Conservation (phyloP, 768 basidiomycete species). For the Thelephora ganbajun region DNA sequence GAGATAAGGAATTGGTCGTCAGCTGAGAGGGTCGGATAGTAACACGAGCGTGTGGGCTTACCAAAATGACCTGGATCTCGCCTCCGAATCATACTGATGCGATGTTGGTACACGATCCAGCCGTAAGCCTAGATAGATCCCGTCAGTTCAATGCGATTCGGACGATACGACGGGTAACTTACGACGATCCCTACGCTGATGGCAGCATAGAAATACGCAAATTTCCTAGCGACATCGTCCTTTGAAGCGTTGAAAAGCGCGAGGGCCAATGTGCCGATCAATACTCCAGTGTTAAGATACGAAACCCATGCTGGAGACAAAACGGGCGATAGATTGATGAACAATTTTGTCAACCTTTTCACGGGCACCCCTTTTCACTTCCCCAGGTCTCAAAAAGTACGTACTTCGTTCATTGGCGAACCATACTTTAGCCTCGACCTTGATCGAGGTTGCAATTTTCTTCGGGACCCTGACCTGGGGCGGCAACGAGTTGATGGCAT, state of each 20-base stretch:
- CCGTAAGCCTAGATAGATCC: constrained; percentile 59
- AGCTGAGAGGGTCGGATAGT: not conserved
- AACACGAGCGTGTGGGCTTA: constrained; percentile 16
- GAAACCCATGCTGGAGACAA: constrained; percentile 66
- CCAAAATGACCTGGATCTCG: constrained; percentile 86
- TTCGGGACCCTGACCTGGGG: constrained; percentile 62
- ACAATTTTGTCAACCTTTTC: not conserved
- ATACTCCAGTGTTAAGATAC: constrained; percentile 76
- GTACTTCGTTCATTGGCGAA: constrained; percentile 90
- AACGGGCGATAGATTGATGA: not conserved
- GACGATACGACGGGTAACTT: constrained; percentile 7
- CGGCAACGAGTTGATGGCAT: constrained; percentile 53
- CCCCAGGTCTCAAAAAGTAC: constrained; percentile 16
- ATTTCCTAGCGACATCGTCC: constrained; percentile 49
- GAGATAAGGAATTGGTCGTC: not conserved
- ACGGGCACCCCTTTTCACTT: not conserved
- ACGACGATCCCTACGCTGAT: constrained; percentile 67
- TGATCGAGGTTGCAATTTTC: constrained; percentile 70
- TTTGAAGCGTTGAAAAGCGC: constrained; percentile 82
- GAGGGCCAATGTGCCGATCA: constrained; percentile 74
- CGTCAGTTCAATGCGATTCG: not conserved
- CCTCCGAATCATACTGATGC: constrained; percentile 82
- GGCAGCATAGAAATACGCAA: constrained; percentile 72
- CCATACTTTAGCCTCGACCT: constrained; percentile 93
- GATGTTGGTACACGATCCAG: constrained; percentile 71